These are phyloP conservation scores for Brassica carinata DNA, from an alignment of 345 rosid species.

Conservation along the genomic window DNA sequence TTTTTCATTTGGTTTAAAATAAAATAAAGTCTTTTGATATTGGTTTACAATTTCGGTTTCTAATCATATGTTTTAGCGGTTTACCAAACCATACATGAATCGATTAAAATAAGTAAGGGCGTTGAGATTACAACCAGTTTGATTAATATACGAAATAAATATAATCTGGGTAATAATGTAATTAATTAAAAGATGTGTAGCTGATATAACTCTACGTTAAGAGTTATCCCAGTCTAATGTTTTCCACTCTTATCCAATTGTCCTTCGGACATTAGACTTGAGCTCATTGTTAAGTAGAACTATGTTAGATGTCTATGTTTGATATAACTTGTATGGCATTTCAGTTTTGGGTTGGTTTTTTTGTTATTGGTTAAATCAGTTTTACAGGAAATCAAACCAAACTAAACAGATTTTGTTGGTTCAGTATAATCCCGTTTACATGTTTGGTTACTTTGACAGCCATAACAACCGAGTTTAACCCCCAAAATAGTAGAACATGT, in stretches of 20 bases:
- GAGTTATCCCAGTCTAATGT: slow-evolving; percentile 15
- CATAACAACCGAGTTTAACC: background rate
- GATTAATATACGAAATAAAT: background rate
- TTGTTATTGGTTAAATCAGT: background rate
- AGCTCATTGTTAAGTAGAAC: slow-evolving; percentile 24
- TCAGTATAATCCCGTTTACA: slow-evolving; percentile 8
- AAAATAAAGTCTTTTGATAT: background rate
- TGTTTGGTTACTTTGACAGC: background rate
- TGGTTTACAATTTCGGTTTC: slow-evolving; percentile 8
- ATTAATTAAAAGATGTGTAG: slow-evolving; percentile 2
- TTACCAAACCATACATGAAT: background rate
- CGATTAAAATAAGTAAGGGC: background rate
- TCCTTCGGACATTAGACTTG: slow-evolving; percentile 12
- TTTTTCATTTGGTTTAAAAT: slow-evolving; percentile 14
- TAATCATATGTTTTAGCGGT: background rate
- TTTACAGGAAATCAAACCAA: background rate
- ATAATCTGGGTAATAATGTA: background rate
- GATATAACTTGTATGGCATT: background rate
- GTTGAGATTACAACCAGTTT: background rate
- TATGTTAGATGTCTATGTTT: background rate
- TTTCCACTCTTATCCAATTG: slow-evolving; percentile 22
- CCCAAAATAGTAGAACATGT: slow-evolving; percentile 17
- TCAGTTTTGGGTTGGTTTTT: background rate
- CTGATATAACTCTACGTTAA: background rate
- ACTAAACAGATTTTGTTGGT: background rate